Evolutionary conservation across 257 asterid species (phyloP).

Genomic region (Solanum gandarillasii): DNA sequence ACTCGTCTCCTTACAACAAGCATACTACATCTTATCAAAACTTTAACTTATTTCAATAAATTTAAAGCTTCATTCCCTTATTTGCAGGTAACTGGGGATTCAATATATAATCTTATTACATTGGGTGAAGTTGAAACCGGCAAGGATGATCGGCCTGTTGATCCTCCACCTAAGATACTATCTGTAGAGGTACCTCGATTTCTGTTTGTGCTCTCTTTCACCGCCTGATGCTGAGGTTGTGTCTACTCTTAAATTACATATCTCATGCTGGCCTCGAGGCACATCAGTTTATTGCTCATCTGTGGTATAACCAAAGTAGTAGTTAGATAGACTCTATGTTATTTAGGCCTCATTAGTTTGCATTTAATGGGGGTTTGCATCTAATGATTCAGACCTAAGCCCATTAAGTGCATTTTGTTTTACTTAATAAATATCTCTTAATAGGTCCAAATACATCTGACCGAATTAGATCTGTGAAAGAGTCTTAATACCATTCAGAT

Average conservation of each 20-base stretch:
- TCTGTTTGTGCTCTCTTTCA: conserved; percentile 2
- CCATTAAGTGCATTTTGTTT: neutral
- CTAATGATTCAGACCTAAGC: neutral
- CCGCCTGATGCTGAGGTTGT: neutral
- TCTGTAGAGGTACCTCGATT: conserved; percentile 68
- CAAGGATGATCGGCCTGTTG: conserved; percentile 73
- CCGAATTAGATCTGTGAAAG: neutral
- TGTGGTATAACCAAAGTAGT: neutral
- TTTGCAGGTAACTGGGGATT: conserved; percentile 84
- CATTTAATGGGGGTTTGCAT: neutral
- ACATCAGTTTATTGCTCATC: neutral
- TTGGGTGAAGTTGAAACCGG: conserved; percentile 84
- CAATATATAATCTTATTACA: conserved; percentile 63
- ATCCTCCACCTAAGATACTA: conserved; percentile 74
- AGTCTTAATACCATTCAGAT: neutral
- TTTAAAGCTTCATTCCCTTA: conserved; percentile 1
- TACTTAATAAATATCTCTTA: neutral
- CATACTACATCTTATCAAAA: neutral
- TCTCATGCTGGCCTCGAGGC: neutral
- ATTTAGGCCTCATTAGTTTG: neutral
- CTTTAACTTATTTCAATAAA: conserved; percentile 2
- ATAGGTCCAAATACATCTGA: neutral
- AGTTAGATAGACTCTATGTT: neutral
- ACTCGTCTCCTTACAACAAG: neutral
- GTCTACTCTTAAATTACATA: neutral